These are phyloP conservation scores for Suillus alpinus DNA, from an alignment of 768 basidiomycete species.

Conservation along the genomic window DNA sequence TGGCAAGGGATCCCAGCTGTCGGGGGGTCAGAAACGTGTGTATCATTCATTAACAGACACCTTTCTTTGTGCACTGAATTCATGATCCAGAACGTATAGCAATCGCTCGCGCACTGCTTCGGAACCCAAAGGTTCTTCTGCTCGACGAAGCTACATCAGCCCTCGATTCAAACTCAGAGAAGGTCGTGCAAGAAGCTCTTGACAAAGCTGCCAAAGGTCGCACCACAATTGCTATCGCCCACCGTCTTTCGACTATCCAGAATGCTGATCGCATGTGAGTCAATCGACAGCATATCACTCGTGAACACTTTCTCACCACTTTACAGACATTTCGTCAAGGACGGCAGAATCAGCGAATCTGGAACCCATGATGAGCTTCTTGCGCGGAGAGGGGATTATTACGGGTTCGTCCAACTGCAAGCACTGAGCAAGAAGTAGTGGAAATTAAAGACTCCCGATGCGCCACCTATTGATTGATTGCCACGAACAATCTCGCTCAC, in stretches of 20 bases:
- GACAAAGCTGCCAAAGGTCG: conserved; percentile 90
- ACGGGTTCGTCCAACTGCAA: conserved; percentile 84
- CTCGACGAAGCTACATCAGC: conserved; percentile 91
- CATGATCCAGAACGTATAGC: conserved; percentile 55
- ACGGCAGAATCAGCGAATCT: conserved; percentile 79
- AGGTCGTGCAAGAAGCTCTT: conserved; percentile 91
- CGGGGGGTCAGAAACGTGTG: conserved; percentile 84
- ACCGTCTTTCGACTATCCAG: conserved; percentile 92
- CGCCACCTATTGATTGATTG: too few species aligned
- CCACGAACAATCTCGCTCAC: not conserved
- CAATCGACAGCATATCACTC: not conserved
- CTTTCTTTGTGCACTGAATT: conserved; percentile 4
- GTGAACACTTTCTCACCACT: not conserved
- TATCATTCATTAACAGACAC: conserved; percentile 5
- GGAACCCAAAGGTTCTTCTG: conserved; percentile 85
- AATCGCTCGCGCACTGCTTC: conserved; percentile 85
- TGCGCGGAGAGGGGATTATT: conserved; percentile 63
- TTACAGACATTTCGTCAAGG: conserved; percentile 81
- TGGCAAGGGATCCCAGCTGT: conserved; percentile 85
- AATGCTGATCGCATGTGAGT: conserved; percentile 84
- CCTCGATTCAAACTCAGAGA: conserved; percentile 87
- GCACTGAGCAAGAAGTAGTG: conserved; percentile 48
- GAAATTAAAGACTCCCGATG: not conserved
- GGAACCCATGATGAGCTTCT: conserved; percentile 88
- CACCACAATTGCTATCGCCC: conserved; percentile 94